These are phyloP conservation scores for Aureobasidium namibiae DNA, from an alignment of 2,329 filamentous ascomycete species.

Conservation along the genomic window DNA sequence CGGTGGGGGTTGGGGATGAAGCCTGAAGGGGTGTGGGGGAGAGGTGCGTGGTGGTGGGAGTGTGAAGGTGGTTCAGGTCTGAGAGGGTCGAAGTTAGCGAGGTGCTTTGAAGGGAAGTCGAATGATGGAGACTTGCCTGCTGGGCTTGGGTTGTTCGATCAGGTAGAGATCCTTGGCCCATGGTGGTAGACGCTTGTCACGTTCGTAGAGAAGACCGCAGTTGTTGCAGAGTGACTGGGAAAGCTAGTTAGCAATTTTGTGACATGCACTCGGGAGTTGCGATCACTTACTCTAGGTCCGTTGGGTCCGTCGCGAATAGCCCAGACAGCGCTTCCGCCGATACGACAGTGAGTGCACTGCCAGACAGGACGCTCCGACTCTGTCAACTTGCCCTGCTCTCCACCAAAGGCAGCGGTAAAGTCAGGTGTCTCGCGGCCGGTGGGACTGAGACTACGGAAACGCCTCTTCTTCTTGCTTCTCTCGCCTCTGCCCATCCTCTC, in stretches of 20 bases:
- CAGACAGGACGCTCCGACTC: constrained; percentile 71
- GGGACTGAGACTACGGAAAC: constrained; percentile 83
- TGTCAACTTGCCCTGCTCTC: constrained; percentile 53
- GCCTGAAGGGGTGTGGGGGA: constrained; percentile 1
- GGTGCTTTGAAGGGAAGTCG: background rate
- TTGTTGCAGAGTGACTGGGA: constrained; percentile 79
- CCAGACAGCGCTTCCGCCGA: constrained; percentile 90
- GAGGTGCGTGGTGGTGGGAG: background rate
- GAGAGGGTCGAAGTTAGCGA: background rate
- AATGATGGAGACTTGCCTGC: constrained; percentile 9
- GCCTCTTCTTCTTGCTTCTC: constrained; percentile 87
- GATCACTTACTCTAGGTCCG: constrained; percentile 64
- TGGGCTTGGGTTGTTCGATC: constrained; percentile 28
- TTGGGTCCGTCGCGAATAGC: constrained; percentile 84
- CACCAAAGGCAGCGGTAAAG: constrained; percentile 58
- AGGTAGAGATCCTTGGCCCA: constrained; percentile 65
- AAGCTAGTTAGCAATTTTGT: constrained; percentile 14
- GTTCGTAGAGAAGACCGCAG: constrained; percentile 82
- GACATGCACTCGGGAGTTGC: constrained; percentile 17
- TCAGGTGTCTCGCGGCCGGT: constrained; percentile 77
- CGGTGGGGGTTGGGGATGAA: constrained; percentile 15
- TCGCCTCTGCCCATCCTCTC: constrained; percentile 88
- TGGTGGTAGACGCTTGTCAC: constrained; percentile 72
- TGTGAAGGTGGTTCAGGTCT: constrained; percentile 11
- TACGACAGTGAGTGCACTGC: constrained; percentile 79